Evolutionary conservation across 257 asterid species (phyloP), one percentile per base, ranked within the genome.

Genomic region (Nemophila menziesii): DNA sequence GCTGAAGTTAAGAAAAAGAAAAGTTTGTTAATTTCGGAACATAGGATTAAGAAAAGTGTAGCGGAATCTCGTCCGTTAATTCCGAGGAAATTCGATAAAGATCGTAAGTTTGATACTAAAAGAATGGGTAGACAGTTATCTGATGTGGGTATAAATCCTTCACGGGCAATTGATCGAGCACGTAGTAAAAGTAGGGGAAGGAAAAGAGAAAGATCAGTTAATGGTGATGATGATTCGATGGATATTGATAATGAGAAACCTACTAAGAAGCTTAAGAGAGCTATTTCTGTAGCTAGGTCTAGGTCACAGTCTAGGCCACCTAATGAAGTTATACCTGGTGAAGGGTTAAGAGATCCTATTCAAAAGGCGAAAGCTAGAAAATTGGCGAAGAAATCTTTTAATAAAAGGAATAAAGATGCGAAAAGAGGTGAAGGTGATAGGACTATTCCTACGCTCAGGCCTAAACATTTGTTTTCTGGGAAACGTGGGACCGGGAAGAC

Each of bases 91-190:
- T 80, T 80, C 4, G 90, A 89, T 48, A 89, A 84, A 62, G 97
- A 84, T 55, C 62, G 50, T 20, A 23, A 66, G 49, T 89, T 69
- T 41, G 76, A 86, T 2, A 5, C 90, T 1, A 61, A 63, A 20
- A 80, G 97, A 58, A 84, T 89, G 95, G 95, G 94, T 36, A 80
- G 97, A 44, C 92, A 84, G 60, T 33, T 89, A 22, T 73, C 80
- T 1, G 22, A 56, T 5, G 20, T 84, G 39, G 97, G 97, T 9
- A 69, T 89, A 17, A 93, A 89, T 70, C 93, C 95, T 4, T 27
- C 71, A 18, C 48, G 18, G 64, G 97, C 92, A n/a, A 64, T 89
- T 41, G 27, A 75, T 12, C 65, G 95, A 15, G 95, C 77, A 6
- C 80, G 93, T 15, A 80, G 86, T 48, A 75, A 71, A 39, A 80